Base-by-base conservation (phyloP, 2,329 filamentous ascomycete genomes). In the Podosphaera leucotricha region DNA sequence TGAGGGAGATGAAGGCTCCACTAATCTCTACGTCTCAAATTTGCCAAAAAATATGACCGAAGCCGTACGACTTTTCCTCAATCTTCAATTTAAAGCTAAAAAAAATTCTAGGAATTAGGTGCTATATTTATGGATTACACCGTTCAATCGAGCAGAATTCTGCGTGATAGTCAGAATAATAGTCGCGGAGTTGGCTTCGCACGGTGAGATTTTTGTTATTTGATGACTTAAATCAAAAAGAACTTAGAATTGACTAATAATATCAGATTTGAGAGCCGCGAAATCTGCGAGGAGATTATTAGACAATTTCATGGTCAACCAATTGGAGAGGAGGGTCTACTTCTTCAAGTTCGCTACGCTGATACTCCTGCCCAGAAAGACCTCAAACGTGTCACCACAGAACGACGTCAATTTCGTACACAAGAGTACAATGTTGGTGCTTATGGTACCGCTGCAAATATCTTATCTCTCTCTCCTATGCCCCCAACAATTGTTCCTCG, bases 11-110 rank as follows among this genome's bases (percentile, higher is more conserved):
- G 81, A 80, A 43, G 57, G 63, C 37, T 95, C 92, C 40, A 95
- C 90, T 51, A 98, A 98, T 59, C 72, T 98, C 50, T 98, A 98
- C 62, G 86, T 95, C 49, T 98, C 92, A 22, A 98, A 95, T 62
- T 72, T 98, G 38, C 90, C 90, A 30, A 86, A 87, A 62, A 75
- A 77, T 49, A 76, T 92, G 70, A 92, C 82, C 43, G 92, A 98
- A 66, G 77, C 83, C 54, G 85, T 87, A 62, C 59, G 78, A 66
- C 6, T 18, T 35, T 41, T 6, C 6, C 10, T 6, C n/a, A 30
- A 36, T 10, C 39, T 15, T 44, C 6, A 36, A 26, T 39, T 2
- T 8, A 44, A 52, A 60, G 30, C 54, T 54, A 47, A 50, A 41
- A 2, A 48, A n/a, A 28, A 46, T 5, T 24, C 1, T 53, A 81